Conservation (phyloP, 495 filamentous ascomycete species). For the Parmelia sp. region DNA sequence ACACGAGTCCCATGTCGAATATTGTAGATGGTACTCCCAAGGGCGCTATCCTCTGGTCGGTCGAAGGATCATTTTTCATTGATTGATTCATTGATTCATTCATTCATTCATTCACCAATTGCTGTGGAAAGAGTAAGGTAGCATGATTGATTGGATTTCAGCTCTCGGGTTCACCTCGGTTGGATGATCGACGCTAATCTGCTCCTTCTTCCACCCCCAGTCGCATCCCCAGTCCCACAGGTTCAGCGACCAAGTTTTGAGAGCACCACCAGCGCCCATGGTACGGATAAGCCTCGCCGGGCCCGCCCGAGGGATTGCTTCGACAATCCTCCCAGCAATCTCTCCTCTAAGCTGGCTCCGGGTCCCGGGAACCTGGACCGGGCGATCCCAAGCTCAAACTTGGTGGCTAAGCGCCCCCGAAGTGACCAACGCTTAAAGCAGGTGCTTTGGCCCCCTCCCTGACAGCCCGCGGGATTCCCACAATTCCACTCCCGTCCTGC, state of each 20-base stretch:
- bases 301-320: not conserved
- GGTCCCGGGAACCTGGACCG: not conserved
- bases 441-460: not conserved
- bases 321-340: not conserved
- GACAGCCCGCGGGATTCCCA: not conserved
- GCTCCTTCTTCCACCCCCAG: no score
- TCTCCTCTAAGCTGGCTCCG: not conserved
- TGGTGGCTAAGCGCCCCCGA: conserved; percentile 1
- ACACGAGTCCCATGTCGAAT: not conserved
- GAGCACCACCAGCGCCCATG: not conserved
- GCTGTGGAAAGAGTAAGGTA: no score
- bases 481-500: no score
- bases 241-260: not conserved
- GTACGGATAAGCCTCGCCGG: conserved; percentile 1
- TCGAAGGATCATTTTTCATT: not conserved
- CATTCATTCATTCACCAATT: no score
- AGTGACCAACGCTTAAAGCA: not conserved
- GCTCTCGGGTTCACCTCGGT: not conserved
- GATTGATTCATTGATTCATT: no score
- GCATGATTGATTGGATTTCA: no score
- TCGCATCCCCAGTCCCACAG: no score
- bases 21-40: not conserved
- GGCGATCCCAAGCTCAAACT: not conserved
- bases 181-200: not conserved
- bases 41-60: not conserved